Evolutionary conservation across 495 filamentous ascomycete genomes (phyloP), one percentile per base, ranked within the genome.

Genomic region (Penicillium steckii): DNA sequence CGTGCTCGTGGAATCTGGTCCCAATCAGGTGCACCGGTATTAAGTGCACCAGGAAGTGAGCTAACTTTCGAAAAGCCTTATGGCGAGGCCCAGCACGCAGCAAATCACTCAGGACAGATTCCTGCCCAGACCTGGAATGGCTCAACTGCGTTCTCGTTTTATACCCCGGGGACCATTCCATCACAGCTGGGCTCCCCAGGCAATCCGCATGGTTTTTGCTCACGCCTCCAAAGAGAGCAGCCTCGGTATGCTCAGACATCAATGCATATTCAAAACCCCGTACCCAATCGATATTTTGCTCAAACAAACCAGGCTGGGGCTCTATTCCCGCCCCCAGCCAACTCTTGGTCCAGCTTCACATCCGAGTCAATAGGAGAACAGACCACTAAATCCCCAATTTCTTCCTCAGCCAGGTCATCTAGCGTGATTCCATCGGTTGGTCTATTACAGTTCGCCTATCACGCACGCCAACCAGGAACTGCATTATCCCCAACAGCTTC

Each of bases 401-500:
- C 70, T 35, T 61, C 75, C 0, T 41, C 56, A 7, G 69, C 69
- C 58, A 70, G 69, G 50, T 69, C 66, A 26, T 70, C 62, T 30
- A 65, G 70, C 52, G 47, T 66, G 33, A 76, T 74, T 45, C 73
- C 74, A 44, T 59, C 72, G 46, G 68, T 81, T 50, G 79, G 77
- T 32, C 54, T 81, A 49, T 85, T 83, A 62, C 68, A 76, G 10
- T 60, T 69, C 37, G 58, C 78, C 22, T 95, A 89, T 67, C 84
- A 84, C 48, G 81, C 87, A 55, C 84, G 82, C 37, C 81, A 89
- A 26, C 83, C 88, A 56, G 87, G 90, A 29, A 89, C 90, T 23
- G 79, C 88, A 4, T 81, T 97, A 17, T 96, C 92, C 13, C 89
- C 93, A 3, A 85, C 89, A 44, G 91, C 91, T 23, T 81, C 81